A percentile compares a stretch with the other conserved stretches of the same genome.
phyloP scores from a whole-genome alignment of 306 rosid genomes.

The Sechiopsis laciniata region DNA sequence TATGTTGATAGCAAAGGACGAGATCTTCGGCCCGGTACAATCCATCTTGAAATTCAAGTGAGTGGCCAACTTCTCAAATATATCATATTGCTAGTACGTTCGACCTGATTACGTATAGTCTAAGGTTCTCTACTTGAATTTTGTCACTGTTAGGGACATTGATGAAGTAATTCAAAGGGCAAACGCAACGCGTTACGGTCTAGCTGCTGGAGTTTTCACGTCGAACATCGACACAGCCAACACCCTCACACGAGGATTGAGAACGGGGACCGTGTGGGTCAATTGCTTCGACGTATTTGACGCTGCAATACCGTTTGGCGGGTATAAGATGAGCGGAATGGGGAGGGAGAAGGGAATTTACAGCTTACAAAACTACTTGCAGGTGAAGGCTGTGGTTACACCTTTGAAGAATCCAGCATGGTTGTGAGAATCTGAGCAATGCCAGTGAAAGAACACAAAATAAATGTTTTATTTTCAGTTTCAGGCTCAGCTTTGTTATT shows the following conservation, averaged over 20 bases:
- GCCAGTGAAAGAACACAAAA: not conserved
- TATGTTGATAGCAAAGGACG: conserved; percentile 88
- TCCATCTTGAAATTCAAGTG: conserved; percentile 81
- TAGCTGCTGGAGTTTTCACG: conserved; percentile 89
- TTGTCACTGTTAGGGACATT: conserved; percentile 42
- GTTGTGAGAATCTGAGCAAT: conserved; percentile 34
- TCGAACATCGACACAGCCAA: conserved; percentile 51
- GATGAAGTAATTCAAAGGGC: conserved; percentile 66
- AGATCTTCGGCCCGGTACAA: conserved; percentile 95
- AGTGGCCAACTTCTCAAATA: conserved; percentile 27
- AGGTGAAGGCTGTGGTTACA: conserved; percentile 79
- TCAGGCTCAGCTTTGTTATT: not conserved
- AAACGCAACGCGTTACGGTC: conserved; percentile 54
- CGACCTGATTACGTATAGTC: not conserved
- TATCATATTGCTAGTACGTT: not conserved
- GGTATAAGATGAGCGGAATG: conserved; percentile 88
- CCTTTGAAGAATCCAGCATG: conserved; percentile 73
- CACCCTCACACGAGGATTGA: conserved; percentile 63
- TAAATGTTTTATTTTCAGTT: not conserved
- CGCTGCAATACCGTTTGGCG: conserved; percentile 93
- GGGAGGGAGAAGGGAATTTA: conserved; percentile 88
- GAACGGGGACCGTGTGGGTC: conserved; percentile 77
- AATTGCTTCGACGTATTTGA: conserved; percentile 90
- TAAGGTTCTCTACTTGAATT: not conserved
- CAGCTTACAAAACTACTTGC: conserved; percentile 74